These are phyloP conservation scores for Gaertneriomyces semiglobifer DNA, from an alignment of 192 early-diverging fungal species.

Conservation along the genomic window DNA sequence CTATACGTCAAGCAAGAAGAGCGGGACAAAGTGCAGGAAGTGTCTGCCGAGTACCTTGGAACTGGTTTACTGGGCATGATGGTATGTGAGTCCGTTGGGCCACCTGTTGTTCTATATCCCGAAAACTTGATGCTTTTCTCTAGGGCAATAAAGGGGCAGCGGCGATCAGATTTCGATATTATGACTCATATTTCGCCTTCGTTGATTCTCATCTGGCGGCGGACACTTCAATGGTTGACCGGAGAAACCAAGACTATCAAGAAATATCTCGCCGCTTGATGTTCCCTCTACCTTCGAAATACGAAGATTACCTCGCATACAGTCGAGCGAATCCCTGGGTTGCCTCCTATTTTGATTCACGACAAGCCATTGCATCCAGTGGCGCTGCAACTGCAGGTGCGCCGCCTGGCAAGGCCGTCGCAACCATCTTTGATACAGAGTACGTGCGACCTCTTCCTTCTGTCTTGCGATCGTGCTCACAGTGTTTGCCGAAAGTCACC, in stretches of 20 bases:
- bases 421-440: constrained; percentile 45
- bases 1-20: constrained; percentile 67
- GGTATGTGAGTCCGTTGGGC: not conserved
- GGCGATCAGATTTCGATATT: constrained; percentile 69
- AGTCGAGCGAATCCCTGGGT: constrained; percentile 45
- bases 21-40: constrained; percentile 51
- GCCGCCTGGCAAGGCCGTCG: not conserved
- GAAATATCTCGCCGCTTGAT: constrained; percentile 72
- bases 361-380: not conserved
- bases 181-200: constrained; percentile 80
- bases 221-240: constrained; percentile 68
- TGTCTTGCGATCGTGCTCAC: not conserved
- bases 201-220: constrained; percentile 93
- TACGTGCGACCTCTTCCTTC: constrained; percentile 13
- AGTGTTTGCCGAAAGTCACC: constrained; percentile 41
- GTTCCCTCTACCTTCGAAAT: constrained; percentile 45
- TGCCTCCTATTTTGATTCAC: constrained; percentile 25
- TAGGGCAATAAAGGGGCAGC: constrained; percentile 96
- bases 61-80: constrained; percentile 64
- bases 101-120: not conserved
- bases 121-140: not conserved
- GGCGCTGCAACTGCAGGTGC: constrained; percentile 6
- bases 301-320: constrained; percentile 38
- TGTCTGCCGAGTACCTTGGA: constrained; percentile 67
- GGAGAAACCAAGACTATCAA: constrained; percentile 85